phyloP scores from a whole-genome alignment of 129 eudicot species.

The Oenanthe sinensis region DNA sequence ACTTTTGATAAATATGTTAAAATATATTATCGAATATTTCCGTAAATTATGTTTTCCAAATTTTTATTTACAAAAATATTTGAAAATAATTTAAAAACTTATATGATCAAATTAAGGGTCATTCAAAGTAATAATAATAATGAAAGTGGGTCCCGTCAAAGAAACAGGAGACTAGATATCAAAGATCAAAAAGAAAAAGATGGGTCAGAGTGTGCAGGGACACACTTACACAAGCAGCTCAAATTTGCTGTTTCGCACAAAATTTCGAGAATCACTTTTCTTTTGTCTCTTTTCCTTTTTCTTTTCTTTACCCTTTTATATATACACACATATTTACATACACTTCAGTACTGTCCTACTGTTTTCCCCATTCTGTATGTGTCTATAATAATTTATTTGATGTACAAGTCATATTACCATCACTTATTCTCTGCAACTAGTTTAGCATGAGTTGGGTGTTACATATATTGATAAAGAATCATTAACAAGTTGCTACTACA shows the following conservation, averaged over 20 bases:
- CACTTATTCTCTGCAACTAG: not conserved
- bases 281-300: not conserved
- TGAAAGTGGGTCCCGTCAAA: not conserved
- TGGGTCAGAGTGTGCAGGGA: not conserved
- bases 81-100: too few species aligned
- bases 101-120: too few species aligned
- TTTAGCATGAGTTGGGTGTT: not conserved
- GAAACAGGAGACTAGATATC: slow-evolving; percentile 1
- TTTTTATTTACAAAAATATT: too few species aligned
- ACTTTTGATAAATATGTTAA: too few species aligned
- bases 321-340: not conserved
- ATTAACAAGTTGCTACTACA: not conserved
- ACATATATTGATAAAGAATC: not conserved
- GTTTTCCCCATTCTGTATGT: not conserved
- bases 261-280: slow-evolving; percentile 3
- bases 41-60: too few species aligned
- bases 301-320: not conserved
- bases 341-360: not conserved
- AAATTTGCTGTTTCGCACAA: slow-evolving; percentile 5
- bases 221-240: not conserved
- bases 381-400: not conserved
- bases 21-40: too few species aligned
- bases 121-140: too few species aligned
- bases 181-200: not conserved
- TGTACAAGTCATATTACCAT: not conserved